Conservation (phyloP, 73 alveolate species). For the Urostyla sp. region DNA sequence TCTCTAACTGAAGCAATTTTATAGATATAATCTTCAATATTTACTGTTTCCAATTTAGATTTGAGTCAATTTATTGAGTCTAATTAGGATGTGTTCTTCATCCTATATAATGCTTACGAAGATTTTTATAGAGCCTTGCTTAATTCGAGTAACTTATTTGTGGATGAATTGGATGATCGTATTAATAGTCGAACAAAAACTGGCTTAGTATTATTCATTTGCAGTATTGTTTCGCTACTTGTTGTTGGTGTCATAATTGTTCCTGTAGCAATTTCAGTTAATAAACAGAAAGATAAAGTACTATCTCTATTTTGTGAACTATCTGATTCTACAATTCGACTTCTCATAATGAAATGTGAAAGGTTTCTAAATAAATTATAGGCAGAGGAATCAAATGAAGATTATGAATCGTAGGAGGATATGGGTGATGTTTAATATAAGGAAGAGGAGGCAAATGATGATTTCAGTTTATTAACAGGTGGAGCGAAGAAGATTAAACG, state of each 20-base stretch:
- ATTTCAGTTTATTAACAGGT: neutral
- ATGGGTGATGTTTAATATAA: constrained; percentile 9
- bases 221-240: constrained; percentile 20
- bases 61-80: constrained; percentile 14
- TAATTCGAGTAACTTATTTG: constrained; percentile 2
- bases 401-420: constrained; percentile 43
- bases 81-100: constrained; percentile 57
- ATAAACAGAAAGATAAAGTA: constrained; percentile 36
- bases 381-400: constrained; percentile 10
- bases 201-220: constrained; percentile 21
- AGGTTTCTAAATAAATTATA: constrained; percentile 40
- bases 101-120: constrained; percentile 39
- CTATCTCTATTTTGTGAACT: constrained; percentile 49
- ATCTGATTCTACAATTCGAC: constrained; percentile 31
- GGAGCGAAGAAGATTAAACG: constrained; percentile 2
- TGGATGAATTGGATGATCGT: constrained; percentile 36
- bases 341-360: constrained; percentile 44
- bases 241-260: neutral
- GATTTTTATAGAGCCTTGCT: constrained; percentile 13
- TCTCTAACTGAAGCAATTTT: constrained; percentile 55
- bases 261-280: constrained; percentile 55
- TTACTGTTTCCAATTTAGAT: constrained; percentile 39
- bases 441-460: constrained; percentile 42
- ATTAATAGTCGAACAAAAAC: constrained; percentile 9
- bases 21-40: constrained; percentile 40